Evolutionary conservation across 371 early-diverging fungal species (phyloP), one percentile per base, ranked within the genome.

Genomic region (Mucor ambiguus): DNA sequence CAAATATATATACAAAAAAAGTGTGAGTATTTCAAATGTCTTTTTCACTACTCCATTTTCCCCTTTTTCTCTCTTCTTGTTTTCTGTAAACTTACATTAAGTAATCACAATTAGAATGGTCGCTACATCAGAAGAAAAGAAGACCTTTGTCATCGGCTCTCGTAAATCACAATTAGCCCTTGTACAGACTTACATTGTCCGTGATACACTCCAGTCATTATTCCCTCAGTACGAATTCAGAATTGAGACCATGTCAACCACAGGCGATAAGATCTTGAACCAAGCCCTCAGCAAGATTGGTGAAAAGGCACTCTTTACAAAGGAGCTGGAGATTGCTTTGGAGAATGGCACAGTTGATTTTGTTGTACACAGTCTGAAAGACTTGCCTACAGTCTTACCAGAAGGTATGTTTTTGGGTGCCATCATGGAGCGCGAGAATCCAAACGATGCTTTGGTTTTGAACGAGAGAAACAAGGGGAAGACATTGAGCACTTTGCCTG

Each of bases 331-430:
- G 69, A 74, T 88, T 1, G 92, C 96, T 7, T 80, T 98, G 37
- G 81, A 83, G 22, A 80, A 86, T n/a, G 71, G 84, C n/a, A 70
- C 70, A 18, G 93, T 96, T n/a, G 95, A 97, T 75, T 69, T 97
- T 33, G 92, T 98, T 29, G 96, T 97, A 2, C 99, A 98, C 70
- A 92, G 94, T 35, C 84, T 98, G 28, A 98, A 98, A 77, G 99
- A 98, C 73, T 75, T 98, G 56, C 96, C 96, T 2, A 97, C 99
- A 22, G 85, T 81, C 16, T 73, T 96, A 54, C 96, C 96, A 7
- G 77, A 80, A 1, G 94, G 94, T 61, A 93, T 98, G 92, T 63
- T 70, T 1, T 73, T 98, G 32, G 96, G 90, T 4, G 97, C 96
- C 1, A 87, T 97, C 37, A 62, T 91, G 66, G 85, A 91, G 76